Evolutionary conservation across 2,329 filamentous ascomycete species (phyloP), one percentile per base, ranked within the genome.

Genomic region (Aspergillus fischeri): DNA sequence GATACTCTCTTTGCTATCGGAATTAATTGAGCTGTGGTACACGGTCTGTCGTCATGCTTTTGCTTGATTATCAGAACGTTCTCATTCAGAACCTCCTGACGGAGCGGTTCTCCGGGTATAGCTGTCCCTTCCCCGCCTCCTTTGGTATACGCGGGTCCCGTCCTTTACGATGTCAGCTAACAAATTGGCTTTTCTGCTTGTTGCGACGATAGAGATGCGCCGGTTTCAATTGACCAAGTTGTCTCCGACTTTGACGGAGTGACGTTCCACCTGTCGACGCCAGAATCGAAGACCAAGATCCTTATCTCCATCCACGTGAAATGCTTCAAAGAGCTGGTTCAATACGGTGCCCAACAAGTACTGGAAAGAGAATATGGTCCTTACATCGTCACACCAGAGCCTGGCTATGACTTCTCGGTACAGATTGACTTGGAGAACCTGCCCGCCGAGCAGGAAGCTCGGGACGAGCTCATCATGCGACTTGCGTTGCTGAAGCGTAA

Each of bases 181-280:
- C 69, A 63, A 63, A 49, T n/a, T 11, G 8, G 17, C 24, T 58
- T 52, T 52, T 48, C 48, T 61, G 52, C 57, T 57, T 29, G 41
- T 51, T 53, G 61, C 56, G 60, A 63, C 56, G 60, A 63, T 71
- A 97, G 93, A 78, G 89, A 89, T 74, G 80, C 91, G 66, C 91
- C 92, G 58, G 84, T 86, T 58, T 91, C 90, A 67, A 96, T 99
- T 75, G 95, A 99, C 78, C 94, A 99, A 81, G 91, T 96, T 62
- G 91, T 97, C 62, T 97, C 93, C 73, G 94, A 99, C 79, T 99
- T 99, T 73, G 95, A 99, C 78, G 93, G 93, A 73, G 94, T 97
- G 67, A 96, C 90, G 66, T 99, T 97, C 79, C 94, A 99, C 77
- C 92, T 99, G 71, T 97, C 93, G 41, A 99, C 94, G 1, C 94